Conservation (phyloP, 2,329 filamentous ascomycete genomes). For the Aspergillus fructus region DNA sequence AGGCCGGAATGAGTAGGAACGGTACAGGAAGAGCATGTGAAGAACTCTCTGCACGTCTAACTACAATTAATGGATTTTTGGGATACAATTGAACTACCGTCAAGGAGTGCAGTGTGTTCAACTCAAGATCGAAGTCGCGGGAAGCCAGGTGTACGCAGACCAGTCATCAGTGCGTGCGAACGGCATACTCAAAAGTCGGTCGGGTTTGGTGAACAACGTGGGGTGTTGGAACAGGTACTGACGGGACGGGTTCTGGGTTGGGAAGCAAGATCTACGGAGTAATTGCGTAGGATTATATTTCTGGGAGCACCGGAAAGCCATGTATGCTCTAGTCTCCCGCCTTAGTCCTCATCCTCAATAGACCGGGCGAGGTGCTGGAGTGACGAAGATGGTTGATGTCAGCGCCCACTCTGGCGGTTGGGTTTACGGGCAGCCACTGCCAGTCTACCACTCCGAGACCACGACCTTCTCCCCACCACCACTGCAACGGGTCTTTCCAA, state of each 20-base stretch:
- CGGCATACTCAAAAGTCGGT: background rate
- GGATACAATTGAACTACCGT: background rate
- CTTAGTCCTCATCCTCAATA: constrained; percentile 7
- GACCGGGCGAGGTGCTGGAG: constrained; percentile 1
- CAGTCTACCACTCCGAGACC: background rate
- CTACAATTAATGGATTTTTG: background rate
- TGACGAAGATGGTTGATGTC: constrained; percentile 8
- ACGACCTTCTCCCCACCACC: constrained; percentile 16
- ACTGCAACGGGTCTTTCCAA: constrained; percentile 20
- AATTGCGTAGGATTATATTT: background rate
- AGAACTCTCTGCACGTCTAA: background rate
- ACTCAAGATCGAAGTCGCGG: background rate
- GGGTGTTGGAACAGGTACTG: background rate
- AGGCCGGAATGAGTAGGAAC: constrained; percentile 11
- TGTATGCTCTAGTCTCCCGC: background rate
- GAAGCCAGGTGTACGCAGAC: background rate
- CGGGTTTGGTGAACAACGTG: background rate
- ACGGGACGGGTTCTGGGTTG: background rate
- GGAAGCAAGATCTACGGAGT: background rate
- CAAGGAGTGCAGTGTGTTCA: background rate
- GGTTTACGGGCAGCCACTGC: constrained; percentile 20
- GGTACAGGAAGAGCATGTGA: constrained; percentile 16
- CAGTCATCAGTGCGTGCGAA: background rate
- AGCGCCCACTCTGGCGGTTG: constrained; percentile 11
- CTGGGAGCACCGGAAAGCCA: background rate